Evolutionary conservation across 768 basidiomycete genomes (phyloP).

Genomic region (Pulveroboletus sp.): DNA sequence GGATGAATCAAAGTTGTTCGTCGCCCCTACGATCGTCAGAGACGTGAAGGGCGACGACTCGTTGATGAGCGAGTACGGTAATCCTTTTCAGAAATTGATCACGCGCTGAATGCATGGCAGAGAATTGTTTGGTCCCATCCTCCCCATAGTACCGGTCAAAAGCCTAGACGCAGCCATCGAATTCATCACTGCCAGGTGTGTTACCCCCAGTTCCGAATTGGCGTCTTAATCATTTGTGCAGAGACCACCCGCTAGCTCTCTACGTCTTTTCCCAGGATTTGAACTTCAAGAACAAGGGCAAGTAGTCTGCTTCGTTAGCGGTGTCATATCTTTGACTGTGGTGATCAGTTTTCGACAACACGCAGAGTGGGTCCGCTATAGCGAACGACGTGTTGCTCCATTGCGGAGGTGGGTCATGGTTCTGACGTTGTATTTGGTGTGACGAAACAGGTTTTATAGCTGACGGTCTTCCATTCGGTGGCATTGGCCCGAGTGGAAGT

Average conservation of each 20-base stretch:
- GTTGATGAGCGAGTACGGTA: slow-evolving; percentile 68
- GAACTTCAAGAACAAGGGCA: slow-evolving; percentile 59
- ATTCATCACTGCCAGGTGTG: slow-evolving; percentile 58
- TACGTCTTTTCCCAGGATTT: slow-evolving; percentile 71
- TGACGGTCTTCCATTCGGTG: slow-evolving; percentile 70
- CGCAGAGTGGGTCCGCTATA: slow-evolving; percentile 64
- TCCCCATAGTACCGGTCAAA: slow-evolving; percentile 73
- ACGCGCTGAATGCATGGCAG: slow-evolving; percentile 32
- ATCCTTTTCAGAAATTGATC: neutral
- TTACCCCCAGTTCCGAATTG: neutral
- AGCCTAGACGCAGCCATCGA: slow-evolving; percentile 66
- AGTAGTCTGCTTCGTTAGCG: slow-evolving; percentile 2
- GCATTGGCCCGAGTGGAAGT: slow-evolving; percentile 72
- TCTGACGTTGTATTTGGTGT: neutral
- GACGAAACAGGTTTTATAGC: slow-evolving; percentile 27
- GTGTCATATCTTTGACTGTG: neutral
- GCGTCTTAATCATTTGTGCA: slow-evolving; percentile 21
- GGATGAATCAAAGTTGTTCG: slow-evolving; percentile 53
- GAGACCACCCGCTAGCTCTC: slow-evolving; percentile 70
- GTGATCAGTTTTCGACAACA: slow-evolving; percentile 57
- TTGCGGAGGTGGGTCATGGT: slow-evolving; percentile 40
- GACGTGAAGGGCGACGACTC: slow-evolving; percentile 62
- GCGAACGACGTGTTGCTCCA: slow-evolving; percentile 73
- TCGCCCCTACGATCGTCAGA: slow-evolving; percentile 70
- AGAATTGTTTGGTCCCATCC: slow-evolving; percentile 81